Evolutionary conservation across 768 basidiomycete genomes (phyloP).

Genomic region (Coprinopsis sp.): DNA sequence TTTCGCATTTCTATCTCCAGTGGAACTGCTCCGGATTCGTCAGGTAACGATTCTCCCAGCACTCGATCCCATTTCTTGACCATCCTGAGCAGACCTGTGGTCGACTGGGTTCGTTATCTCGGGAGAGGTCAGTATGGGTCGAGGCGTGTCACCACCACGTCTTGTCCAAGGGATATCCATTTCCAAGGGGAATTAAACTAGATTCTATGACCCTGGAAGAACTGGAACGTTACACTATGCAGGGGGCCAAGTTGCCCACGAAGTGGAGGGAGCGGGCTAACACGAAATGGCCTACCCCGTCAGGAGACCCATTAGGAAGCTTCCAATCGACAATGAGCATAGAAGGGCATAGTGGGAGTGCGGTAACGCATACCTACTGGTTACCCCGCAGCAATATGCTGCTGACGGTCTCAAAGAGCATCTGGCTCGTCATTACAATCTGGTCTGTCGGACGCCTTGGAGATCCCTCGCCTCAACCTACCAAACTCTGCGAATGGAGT

Average conservation of each 20-base stretch:
- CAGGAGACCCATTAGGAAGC: neutral
- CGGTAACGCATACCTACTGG: neutral
- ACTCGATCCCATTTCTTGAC: neutral
- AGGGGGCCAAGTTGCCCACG: neutral
- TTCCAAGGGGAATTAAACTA: neutral
- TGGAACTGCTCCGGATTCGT: neutral
- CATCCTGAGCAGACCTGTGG: neutral
- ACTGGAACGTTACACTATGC: neutral
- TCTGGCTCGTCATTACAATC: constrained; percentile 1
- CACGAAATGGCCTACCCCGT: neutral
- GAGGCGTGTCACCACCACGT: neutral
- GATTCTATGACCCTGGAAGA: neutral
- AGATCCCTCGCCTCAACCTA: neutral
- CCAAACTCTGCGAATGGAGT: constrained; percentile 2
- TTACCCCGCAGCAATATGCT: neutral
- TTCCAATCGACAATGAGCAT: neutral
- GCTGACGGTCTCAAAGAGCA: neutral
- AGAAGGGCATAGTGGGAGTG: constrained; percentile 2
- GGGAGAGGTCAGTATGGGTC: neutral
- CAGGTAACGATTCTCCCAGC: neutral
- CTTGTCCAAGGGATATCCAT: neutral
- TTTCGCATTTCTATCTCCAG: neutral
- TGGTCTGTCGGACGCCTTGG: neutral
- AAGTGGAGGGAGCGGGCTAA: neutral
- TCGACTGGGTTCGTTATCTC: neutral